These are phyloP conservation scores for Dicorynia guianensis DNA, from an alignment of 306 rosid species.

Conservation along the genomic window DNA sequence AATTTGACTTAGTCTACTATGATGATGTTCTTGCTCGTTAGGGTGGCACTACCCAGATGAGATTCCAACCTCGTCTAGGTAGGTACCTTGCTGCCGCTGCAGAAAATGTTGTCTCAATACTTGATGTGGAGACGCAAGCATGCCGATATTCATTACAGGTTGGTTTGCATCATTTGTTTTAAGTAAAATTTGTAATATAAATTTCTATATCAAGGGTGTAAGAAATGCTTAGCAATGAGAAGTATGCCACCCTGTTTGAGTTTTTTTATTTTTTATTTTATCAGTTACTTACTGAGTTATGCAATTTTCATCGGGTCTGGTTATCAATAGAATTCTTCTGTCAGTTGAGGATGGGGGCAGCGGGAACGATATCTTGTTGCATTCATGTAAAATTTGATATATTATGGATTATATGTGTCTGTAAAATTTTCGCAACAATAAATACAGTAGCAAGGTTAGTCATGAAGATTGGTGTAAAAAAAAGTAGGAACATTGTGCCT, in stretches of 20 bases:
- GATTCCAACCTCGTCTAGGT: slow-evolving; percentile 95
- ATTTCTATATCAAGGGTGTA: background rate
- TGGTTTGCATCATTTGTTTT: slow-evolving; percentile 22
- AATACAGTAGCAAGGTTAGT: no score
- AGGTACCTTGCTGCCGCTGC: slow-evolving; percentile 89
- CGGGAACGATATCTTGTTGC: background rate
- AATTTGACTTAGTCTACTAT: slow-evolving; percentile 28
- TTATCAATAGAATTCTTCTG: background rate
- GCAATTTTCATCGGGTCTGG: background rate
- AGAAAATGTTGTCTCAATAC: slow-evolving; percentile 87
- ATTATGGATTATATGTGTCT: background rate
- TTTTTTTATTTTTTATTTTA: no score
- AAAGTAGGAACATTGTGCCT: no score
- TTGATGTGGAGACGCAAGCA: slow-evolving; percentile 82
- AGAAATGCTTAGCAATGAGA: background rate
- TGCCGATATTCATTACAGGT: slow-evolving; percentile 87
- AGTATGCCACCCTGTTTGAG: background rate
- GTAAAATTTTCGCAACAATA: background rate
- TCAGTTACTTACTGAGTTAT: background rate
- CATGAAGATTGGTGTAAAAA: no score
- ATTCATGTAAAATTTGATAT: background rate
- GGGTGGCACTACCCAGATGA: slow-evolving; percentile 89
- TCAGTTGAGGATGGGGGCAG: background rate
- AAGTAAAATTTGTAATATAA: no score
- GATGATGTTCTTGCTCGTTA: slow-evolving; percentile 38